Evolutionary conservation across 495 filamentous ascomycete species (phyloP).

Genomic region (Friedmanniomyces simplex): DNA sequence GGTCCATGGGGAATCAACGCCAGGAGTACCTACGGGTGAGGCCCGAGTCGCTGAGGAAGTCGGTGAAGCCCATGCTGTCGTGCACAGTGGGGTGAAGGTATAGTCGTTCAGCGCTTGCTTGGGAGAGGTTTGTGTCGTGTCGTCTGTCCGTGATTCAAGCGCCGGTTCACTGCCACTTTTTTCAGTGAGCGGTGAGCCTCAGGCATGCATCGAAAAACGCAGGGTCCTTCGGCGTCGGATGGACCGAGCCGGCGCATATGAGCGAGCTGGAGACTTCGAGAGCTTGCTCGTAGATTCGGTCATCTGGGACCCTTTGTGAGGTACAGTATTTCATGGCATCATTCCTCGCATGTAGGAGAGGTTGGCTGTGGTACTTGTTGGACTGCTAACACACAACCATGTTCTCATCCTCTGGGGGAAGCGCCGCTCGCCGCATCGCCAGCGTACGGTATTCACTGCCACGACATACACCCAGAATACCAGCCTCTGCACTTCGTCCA

Average conservation of each 20-base stretch:
- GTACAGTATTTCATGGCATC: too few species aligned
- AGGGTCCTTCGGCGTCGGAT: too few species aligned
- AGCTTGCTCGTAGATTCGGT: too few species aligned
- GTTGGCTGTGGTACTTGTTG: neutral
- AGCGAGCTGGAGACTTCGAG: too few species aligned
- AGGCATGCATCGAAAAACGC: neutral
- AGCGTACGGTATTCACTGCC: slow-evolving; percentile 13
- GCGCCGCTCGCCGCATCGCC: slow-evolving; percentile 18
- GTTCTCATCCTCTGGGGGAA: slow-evolving; percentile 2
- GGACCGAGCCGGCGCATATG: too few species aligned
- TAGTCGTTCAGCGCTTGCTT: neutral
- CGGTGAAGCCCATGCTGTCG: slow-evolving; percentile 82
- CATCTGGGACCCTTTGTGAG: too few species aligned
- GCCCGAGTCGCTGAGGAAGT: slow-evolving; percentile 80
- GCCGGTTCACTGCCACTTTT: neutral
- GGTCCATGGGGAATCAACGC: neutral
- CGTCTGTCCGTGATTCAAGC: too few species aligned
- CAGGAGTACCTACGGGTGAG: slow-evolving; percentile 55
- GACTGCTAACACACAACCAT: neutral
- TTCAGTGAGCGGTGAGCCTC: too few species aligned
- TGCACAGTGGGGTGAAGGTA: slow-evolving; percentile 20
- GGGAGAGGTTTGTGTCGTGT: too few species aligned
- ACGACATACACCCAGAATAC: neutral
- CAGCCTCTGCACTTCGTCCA: neutral
- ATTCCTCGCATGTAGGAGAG: neutral